Base-by-base conservation (phyloP, 1,284 basidiomycete genomes). In the Gomphus bonarii region DNA sequence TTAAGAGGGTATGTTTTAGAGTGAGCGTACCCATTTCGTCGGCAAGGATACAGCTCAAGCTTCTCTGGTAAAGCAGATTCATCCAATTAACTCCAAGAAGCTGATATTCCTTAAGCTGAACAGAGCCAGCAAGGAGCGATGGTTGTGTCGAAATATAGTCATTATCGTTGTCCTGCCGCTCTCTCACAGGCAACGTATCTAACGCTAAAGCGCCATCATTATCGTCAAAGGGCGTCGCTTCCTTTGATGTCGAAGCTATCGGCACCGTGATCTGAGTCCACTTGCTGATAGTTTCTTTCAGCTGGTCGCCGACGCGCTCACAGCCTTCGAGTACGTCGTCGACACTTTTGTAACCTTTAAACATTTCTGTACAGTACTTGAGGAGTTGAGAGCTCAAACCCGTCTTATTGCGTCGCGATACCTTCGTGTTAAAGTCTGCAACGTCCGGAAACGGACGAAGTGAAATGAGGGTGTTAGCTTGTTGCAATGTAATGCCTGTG, bases 1-100 rank as follows among this genome's bases (percentile, higher is more conserved):
- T 38, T 54, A 51, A 35, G 36, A 33, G 31, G 48, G 62, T 43
- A 50, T 63, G 58, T 58, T 55, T 9, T 50, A 58, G 22, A 49
- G 50, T 47, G 50, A 53, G 36, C 28, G 63, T 67, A 87, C 94
- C 93, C 95, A 97, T 97, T 71, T 97, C 94, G 71, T 99, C 95
- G 1, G 95, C 95, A 30, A 99, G 78, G 67, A 99, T 99, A 70
- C 95, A 97, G 60, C 91, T 95, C 53, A 90, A 79, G 59, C 80
- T 79, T 65, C 82, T 85, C 55, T 77, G 78, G 68, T 94, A 95
- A 48, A 99, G 74, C 30, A 99, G 72, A 68, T 91, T 85, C 61
- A 99, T 76, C 97, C 97, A 99, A 68, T 97, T 99, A 60, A 99
- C 80, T n/a, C 97, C 97, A 56, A 97, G 77, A 58, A 98, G 75